Conservation (phyloP, 2,329 filamentous ascomycete species). For the Myriosclerotinia curreyana region DNA sequence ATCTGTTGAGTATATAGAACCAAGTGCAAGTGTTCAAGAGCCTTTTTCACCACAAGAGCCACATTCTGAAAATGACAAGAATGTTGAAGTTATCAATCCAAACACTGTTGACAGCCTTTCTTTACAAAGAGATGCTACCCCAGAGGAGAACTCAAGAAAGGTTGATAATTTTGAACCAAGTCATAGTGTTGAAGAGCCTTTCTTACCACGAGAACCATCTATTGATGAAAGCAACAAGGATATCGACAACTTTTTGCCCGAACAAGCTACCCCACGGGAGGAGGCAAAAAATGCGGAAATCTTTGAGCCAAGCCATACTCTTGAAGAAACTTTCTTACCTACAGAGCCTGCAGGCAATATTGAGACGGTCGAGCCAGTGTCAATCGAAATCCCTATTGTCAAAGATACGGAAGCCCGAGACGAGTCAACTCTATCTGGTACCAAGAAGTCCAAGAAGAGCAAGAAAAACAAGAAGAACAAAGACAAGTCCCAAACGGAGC, state of each 20-base stretch:
- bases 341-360: not conserved
- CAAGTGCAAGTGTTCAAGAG: not conserved
- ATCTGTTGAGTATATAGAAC: not conserved
- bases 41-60: not conserved
- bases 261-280: not conserved
- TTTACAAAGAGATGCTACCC: not conserved
- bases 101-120: not conserved
- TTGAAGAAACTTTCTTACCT: not conserved
- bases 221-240: not conserved
- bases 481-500: not conserved
- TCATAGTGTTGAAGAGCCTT: not conserved
- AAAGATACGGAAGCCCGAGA: not conserved
- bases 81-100: not conserved
- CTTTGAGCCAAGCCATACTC: not conserved
- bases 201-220: not conserved
- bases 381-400: not conserved
- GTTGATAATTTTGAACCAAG: not conserved
- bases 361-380: not conserved
- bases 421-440: not conserved
- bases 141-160: not conserved
- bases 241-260: not conserved
- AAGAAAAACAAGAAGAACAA: slow-evolving; percentile 3
- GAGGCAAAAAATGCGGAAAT: not conserved
- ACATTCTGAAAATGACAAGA: not conserved
- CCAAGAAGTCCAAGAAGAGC: not conserved